Evolutionary conservation across 2,329 filamentous ascomycete genomes (phyloP).

Genomic region (Teratosphaeria pseudoeucalypti): DNA sequence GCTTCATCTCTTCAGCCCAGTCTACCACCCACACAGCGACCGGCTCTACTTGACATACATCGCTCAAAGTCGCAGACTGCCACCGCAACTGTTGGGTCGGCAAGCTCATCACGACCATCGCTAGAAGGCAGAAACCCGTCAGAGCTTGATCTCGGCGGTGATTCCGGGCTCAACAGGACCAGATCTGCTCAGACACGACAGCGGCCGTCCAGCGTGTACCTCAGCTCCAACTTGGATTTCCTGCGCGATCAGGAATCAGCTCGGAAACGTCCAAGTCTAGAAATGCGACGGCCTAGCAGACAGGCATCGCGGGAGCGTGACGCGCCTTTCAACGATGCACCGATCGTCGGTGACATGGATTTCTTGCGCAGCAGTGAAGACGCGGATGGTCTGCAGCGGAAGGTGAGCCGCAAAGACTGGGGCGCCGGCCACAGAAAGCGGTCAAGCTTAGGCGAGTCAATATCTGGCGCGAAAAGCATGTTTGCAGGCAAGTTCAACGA

Average conservation of each 20-base stretch:
- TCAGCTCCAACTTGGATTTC: constrained; percentile 74
- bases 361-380: constrained; percentile 68
- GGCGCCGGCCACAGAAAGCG: constrained; percentile 55
- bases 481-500: constrained; percentile 86
- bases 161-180: constrained; percentile 43
- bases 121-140: constrained; percentile 60
- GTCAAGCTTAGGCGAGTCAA: constrained; percentile 53
- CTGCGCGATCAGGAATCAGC: constrained; percentile 60
- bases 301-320: constrained; percentile 25
- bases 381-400: constrained; percentile 39
- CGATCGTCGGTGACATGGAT: constrained; percentile 70
- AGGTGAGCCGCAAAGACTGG: constrained; percentile 45
- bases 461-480: constrained; percentile 55
- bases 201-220: constrained; percentile 71
- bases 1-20: constrained; percentile 30
- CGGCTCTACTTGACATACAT: constrained; percentile 33
- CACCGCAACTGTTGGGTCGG: constrained; percentile 33
- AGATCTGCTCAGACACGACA: constrained; percentile 56
- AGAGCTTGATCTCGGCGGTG: constrained; percentile 47
- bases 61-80: constrained; percentile 42
- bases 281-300: constrained; percentile 18
- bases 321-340: constrained; percentile 44
- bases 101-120: constrained; percentile 56
- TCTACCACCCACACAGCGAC: constrained; percentile 25
- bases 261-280: not conserved